A percentile compares a stretch with the other conserved stretches of the same genome.
Conservation (phyloP, 2,329 filamentous ascomycete species). For the Fusarium pseudograminearum region DNA sequence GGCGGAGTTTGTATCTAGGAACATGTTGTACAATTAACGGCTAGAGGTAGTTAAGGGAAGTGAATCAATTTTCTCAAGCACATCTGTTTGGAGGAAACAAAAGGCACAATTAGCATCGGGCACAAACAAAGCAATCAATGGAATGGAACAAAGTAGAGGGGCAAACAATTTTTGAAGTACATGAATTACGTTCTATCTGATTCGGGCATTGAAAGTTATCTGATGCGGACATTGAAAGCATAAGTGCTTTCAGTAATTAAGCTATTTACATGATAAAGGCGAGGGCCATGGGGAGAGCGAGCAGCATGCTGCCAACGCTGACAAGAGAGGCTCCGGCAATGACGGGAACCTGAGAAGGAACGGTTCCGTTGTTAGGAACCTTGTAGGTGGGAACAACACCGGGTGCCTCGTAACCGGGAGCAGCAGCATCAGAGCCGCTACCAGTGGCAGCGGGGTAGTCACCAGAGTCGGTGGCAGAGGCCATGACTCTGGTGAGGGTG, state of each 20-base stretch:
- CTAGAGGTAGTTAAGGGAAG: background rate
- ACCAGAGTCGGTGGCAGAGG: conserved; percentile 26
- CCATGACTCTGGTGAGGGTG: conserved; percentile 30
- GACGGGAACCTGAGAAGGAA: conserved; percentile 23
- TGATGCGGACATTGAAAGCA: conserved; percentile 19
- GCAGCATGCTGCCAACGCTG: conserved; percentile 24
- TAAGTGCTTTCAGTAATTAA: conserved; percentile 27
- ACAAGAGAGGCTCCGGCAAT: conserved; percentile 28
- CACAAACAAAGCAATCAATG: fast-evolving
- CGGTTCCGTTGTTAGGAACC: conserved; percentile 26
- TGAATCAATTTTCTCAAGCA: background rate
- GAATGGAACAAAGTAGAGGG: background rate
- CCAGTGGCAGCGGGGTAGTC: conserved; percentile 12
- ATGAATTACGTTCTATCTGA: conserved; percentile 27
- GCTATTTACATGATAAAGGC: conserved; percentile 35
- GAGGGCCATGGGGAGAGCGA: conserved; percentile 26
- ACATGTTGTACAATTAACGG: background rate
- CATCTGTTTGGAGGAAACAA: too few relatives aligned
- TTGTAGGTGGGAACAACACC: conserved; percentile 30
- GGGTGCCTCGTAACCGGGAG: conserved; percentile 9
- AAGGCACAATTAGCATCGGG: fast-evolving
- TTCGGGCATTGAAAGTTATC: conserved; percentile 16
- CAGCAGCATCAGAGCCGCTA: background rate
- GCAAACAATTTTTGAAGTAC: background rate
- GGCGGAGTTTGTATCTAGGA: fast-evolving